These are phyloP conservation scores for Suhomyces pyralidae DNA, from an alignment of 805 yeast species.

Conservation along the genomic window DNA sequence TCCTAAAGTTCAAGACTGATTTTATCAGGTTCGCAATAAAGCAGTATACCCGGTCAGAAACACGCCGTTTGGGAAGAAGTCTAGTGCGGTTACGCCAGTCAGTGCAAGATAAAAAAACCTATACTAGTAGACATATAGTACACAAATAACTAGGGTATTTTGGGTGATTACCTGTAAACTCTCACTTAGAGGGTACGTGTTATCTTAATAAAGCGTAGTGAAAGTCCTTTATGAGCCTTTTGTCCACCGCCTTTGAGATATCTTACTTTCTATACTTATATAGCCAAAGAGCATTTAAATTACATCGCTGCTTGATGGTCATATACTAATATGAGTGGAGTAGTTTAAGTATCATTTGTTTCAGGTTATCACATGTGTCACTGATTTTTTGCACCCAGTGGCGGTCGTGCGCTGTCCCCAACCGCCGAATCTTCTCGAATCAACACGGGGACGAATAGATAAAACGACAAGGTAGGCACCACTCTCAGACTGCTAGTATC, in stretches of 20 bases:
- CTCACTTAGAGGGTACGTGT: no score
- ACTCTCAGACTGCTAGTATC: not conserved
- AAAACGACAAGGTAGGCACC: not conserved
- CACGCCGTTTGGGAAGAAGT: slow-evolving; percentile 15
- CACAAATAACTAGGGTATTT: no score
- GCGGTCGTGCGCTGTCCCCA: not conserved
- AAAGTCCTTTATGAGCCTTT: no score
- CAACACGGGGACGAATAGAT: slow-evolving; percentile 1
- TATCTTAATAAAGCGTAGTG: no score
- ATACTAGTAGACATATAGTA: no score
- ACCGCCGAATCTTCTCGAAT: slow-evolving; percentile 2
- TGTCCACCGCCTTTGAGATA: no score
- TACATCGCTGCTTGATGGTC: no score
- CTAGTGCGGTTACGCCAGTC: not conserved
- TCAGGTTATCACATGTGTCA: not conserved
- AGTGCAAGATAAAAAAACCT: not conserved
- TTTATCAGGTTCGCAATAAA: slow-evolving; percentile 38
- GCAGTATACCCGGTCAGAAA: slow-evolving; percentile 18
- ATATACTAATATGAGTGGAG: no score
- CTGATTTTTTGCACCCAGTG: not conserved
- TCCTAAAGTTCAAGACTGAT: slow-evolving; percentile 47
- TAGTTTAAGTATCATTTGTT: no score
- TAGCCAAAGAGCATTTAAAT: no score
- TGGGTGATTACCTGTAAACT: no score
- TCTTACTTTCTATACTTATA: no score